Evolutionary conservation across 164 flowering plant species (phyloP), one percentile per base, ranked within the genome.

Genomic region (Houttuynia cordata): DNA sequence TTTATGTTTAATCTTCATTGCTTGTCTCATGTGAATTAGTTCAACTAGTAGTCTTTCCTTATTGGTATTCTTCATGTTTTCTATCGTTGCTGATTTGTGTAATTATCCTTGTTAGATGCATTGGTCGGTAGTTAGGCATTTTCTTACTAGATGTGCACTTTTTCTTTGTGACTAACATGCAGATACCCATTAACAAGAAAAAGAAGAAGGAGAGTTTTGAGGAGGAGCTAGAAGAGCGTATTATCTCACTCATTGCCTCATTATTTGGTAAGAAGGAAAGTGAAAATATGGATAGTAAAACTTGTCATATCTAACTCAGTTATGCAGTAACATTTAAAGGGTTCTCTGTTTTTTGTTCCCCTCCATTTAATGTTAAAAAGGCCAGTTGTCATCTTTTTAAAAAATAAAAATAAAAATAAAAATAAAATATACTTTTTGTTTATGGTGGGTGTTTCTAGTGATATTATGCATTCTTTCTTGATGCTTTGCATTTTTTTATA

Each of bases 141-240:
- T 25, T 24, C 5, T 24, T 18, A 56, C 30, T 10, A 24, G n/a
- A 34, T 23, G 18, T 10, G 18, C 4, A 10, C 47, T 57, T 23
- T 18, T 18, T 40, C 23, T 40, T 15, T 57, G n/a, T n/a, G 25
- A 41, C 25, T 62, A 5, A 15, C 50, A 21, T 68, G 59, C 74
- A 94, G 99, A 78, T 91, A 67, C 96, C 95, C 24, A 60, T 74
- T 39, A 85, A 71, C 78, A 94, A 91, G 83, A 85, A 80, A 76
- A 85, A 83, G 64, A 94, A 90, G 81, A 90, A 81, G 67, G 96
- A 86, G 60, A 73, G 84, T 41, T 82, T 74, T 66, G 83, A 82
- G 52, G 99, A 94, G 78, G 99, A 94, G 76, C 62, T 94, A 56
- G 99, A 94, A 72, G 99, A 94, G 71, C 96, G 97, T 21, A 61